phyloP scores from a whole-genome alignment of 257 asterid species.

The Solanum lycopersicoides region DNA sequence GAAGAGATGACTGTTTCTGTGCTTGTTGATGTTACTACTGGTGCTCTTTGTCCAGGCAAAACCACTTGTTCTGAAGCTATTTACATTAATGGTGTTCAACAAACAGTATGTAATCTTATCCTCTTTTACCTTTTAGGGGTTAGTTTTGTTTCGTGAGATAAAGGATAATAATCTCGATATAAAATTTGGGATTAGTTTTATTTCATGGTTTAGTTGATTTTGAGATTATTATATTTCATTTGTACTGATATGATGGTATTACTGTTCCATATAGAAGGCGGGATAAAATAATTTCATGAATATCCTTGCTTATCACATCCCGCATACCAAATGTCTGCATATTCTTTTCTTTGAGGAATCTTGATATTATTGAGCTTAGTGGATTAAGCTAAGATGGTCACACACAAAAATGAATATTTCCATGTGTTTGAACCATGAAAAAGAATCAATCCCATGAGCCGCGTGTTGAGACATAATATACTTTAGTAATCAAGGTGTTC shows the following conservation, averaged over 20 bases:
- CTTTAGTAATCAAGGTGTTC: not conserved
- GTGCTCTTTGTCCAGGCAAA: slow-evolving; percentile 66
- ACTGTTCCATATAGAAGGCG: not conserved
- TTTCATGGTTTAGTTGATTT: not conserved
- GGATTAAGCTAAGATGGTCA: not conserved
- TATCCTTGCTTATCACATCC: not conserved
- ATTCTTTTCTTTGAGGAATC: not conserved
- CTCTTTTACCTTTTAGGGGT: not conserved
- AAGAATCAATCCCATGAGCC: not conserved
- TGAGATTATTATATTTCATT: not conserved
- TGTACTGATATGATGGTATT: not conserved
- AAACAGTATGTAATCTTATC: slow-evolving; percentile 38
- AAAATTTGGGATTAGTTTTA: not conserved
- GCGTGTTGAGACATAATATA: not conserved
- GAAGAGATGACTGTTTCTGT: slow-evolving; percentile 88
- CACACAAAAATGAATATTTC: not conserved
- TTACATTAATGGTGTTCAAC: slow-evolving; percentile 82
- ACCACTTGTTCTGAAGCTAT: slow-evolving; percentile 65
- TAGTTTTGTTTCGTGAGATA: not conserved
- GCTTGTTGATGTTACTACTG: slow-evolving; percentile 81
- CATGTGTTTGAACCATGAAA: not conserved
- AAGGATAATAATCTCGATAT: not conserved
- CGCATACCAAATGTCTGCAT: not conserved
- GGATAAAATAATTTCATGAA: not conserved
- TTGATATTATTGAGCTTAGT: not conserved